Evolutionary conservation across 129 eudicot genomes (phyloP), one percentile per base, ranked within the genome.

Genomic region (Helianthus annuus): DNA sequence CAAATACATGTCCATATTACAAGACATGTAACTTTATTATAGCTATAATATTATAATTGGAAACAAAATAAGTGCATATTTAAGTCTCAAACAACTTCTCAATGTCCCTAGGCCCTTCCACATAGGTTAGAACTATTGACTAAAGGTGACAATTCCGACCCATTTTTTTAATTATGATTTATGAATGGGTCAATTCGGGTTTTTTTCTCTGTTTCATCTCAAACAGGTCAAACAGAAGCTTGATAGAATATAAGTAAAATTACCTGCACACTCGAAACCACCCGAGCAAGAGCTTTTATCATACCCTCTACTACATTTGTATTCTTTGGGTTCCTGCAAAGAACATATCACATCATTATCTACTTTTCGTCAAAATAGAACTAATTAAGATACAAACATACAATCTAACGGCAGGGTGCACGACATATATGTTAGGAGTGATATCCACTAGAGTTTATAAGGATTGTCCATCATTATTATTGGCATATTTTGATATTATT

Each of bases 281-380:
- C 90, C 38, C 96, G 93, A 56, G 99, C 99, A 86, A 94, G 96
- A 79, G 97, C 91, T 84, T 94, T 94, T 65, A 94, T 96, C 91
- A 94, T 94, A 80, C 83, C 88, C 93, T 94, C 97, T 6, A 94
- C 92, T 74, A 94, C 83, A 61, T 94, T 94, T 75, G 99, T 87
- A 83, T 94, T 94, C 63, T 83, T 94, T 13, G 99, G 99, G 81
- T 94, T 78, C 97, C 99, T 94, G 82, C 72, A 82, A 76, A 32
- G 42, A 55, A 58, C 32, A 71, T 19, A 22, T 24, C 56, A 66
- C 51, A 48, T 29, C n/a, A 6, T 54, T 53, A 62, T 46, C 67
- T 65, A 44, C 71, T 24, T 62, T 64, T 52, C 34, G 39, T 62
- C 76, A 71, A 69, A 68, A 68, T 5, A 9, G 16, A 12, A 68